Conservation (phyloP, 2,329 filamentous ascomycete genomes). For the Rutstroemia sp. region DNA sequence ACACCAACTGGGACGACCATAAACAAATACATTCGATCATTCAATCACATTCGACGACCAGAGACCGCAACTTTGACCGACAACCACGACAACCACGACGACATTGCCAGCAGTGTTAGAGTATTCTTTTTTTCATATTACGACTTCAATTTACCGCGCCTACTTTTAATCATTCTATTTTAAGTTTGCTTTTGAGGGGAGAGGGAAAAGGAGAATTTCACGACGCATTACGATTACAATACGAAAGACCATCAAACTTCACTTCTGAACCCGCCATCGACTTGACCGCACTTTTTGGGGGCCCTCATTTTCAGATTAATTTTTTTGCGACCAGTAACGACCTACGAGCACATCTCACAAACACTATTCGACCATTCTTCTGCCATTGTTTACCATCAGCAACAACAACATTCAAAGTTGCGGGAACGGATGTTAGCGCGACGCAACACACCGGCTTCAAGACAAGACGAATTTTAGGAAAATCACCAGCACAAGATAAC, state of each 20-base stretch:
- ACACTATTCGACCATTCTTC: not conserved
- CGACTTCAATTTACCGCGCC: not conserved
- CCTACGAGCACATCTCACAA: not conserved
- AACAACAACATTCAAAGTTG: not conserved
- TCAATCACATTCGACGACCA: not conserved
- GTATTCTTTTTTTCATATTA: not conserved
- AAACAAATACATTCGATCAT: too few relatives aligned
- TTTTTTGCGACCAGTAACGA: not conserved
- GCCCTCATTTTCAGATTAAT: not conserved
- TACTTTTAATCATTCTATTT: slow-evolving; percentile 3
- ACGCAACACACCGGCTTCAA: slow-evolving; percentile 2
- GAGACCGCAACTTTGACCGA: not conserved
- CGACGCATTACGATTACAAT: slow-evolving; percentile 5
- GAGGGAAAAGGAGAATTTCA: slow-evolving; percentile 5
- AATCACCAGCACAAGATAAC: slow-evolving; percentile 8
- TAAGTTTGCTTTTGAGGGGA: not conserved
- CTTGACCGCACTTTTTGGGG: not conserved
- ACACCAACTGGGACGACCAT: too few relatives aligned
- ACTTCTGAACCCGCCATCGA: not conserved
- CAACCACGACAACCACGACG: not conserved
- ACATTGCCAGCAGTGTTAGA: not conserved
- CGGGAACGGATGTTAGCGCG: slow-evolving; percentile 8
- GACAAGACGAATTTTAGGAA: slow-evolving; percentile 9
- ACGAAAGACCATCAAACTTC: not conserved
- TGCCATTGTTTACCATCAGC: too few relatives aligned